Conservation (phyloP, 805 yeast genomes). For the Kodamaea neixiangensis region DNA sequence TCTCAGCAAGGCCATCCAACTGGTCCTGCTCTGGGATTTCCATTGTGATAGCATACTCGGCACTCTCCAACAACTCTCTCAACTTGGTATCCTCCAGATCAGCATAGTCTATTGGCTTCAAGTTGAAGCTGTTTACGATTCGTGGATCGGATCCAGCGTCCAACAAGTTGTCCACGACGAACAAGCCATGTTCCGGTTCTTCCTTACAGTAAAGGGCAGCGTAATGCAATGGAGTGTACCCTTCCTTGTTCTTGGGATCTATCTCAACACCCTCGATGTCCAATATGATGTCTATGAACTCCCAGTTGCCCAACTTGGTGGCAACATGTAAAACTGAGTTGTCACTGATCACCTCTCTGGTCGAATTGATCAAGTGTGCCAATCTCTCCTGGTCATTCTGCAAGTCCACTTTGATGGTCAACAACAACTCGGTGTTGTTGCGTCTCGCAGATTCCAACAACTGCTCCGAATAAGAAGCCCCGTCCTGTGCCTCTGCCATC, state of each 20-base stretch:
- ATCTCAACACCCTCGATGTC: constrained; percentile 91
- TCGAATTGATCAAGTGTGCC: constrained; percentile 58
- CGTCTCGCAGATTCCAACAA: constrained; percentile 84
- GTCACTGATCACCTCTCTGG: constrained; percentile 70
- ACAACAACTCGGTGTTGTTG: constrained; percentile 77
- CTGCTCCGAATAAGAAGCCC: constrained; percentile 77
- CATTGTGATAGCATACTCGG: constrained; percentile 68
- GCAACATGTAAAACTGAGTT: constrained; percentile 83
- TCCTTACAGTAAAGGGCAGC: constrained; percentile 76
- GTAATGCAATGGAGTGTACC: constrained; percentile 86
- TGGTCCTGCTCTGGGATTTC: constrained; percentile 33
- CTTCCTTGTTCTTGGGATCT: constrained; percentile 76
- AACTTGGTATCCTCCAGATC: constrained; percentile 56
- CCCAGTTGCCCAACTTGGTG: constrained; percentile 80
- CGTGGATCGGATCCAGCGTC: constrained; percentile 91
- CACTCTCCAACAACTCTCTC: constrained; percentile 68
- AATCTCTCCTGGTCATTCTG: constrained; percentile 41
- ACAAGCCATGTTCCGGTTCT: constrained; percentile 84
- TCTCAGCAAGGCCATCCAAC: constrained; percentile 20
- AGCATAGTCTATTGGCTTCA: constrained; percentile 75
- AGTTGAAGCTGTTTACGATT: constrained; percentile 47
- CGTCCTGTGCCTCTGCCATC: constrained; percentile 28
- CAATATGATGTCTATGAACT: constrained; percentile 74
- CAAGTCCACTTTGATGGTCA: constrained; percentile 51
- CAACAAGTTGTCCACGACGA: constrained; percentile 73